Evolutionary conservation across 345 rosid genomes (phyloP).

Genomic region (Alliaria petiolata): DNA sequence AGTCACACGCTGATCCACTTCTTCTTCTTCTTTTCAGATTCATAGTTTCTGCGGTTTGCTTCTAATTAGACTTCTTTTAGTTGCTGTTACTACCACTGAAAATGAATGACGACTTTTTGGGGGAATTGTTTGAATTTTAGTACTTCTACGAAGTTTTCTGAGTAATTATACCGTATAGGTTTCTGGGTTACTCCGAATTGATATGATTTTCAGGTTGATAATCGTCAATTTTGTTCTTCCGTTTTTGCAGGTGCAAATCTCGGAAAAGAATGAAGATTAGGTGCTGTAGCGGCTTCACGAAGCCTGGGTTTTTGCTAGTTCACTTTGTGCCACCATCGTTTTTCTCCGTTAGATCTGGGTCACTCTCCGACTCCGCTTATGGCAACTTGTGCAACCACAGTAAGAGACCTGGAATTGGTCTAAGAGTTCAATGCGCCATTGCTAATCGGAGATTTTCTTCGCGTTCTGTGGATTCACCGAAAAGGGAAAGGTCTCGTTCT

Average conservation of each 20-base stretch:
- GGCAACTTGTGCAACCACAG: constrained; percentile 32
- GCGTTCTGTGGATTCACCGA: constrained; percentile 41
- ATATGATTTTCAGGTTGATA: background rate
- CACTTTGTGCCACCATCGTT: constrained; percentile 57
- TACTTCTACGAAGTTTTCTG: background rate
- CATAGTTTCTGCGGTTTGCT: background rate
- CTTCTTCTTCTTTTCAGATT: background rate
- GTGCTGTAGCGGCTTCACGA: constrained; percentile 46
- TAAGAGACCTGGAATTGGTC: constrained; percentile 28
- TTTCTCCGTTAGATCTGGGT: constrained; percentile 24
- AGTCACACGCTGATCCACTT: background rate
- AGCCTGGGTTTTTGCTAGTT: constrained; percentile 51
- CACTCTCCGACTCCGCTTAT: constrained; percentile 25
- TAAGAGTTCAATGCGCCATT: constrained; percentile 39
- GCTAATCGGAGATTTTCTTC: constrained; percentile 47
- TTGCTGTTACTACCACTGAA: background rate
- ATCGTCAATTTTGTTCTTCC: constrained; percentile 7
- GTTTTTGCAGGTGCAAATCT: background rate
- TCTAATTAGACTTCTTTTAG: too few relatives aligned
- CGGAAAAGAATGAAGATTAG: constrained; percentile 47
- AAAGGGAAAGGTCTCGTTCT: constrained; percentile 22
- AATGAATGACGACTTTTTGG: background rate
- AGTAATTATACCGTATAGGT: too few relatives aligned
- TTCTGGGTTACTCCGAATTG: background rate
- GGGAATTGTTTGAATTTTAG: background rate